These are phyloP conservation scores for Ulvella scutata DNA, from an alignment of 139 green algal genomes.

Conservation along the genomic window DNA sequence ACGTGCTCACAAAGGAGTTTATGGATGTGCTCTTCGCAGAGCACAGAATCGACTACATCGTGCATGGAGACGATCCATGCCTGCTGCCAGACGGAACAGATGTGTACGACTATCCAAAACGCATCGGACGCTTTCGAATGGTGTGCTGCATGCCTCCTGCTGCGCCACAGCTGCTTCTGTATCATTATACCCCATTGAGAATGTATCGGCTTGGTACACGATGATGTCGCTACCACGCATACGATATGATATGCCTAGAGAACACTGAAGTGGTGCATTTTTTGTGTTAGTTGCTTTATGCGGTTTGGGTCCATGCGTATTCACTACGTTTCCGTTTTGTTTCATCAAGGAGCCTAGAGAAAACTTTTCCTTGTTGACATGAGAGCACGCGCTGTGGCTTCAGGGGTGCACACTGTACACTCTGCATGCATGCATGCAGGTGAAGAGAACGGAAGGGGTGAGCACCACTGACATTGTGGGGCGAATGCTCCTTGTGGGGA, in stretches of 20 bases:
- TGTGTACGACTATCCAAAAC: conserved; percentile 88
- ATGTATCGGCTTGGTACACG: too few species aligned
- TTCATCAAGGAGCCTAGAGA: too few species aligned
- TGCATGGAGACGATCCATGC: conserved; percentile 98
- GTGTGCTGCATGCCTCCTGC: conserved; percentile 8
- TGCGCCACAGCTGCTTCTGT: neutral
- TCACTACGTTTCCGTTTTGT: too few species aligned
- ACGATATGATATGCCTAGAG: too few species aligned
- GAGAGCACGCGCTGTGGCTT: too few species aligned
- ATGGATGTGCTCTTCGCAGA: conserved; percentile 82
- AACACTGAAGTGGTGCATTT: too few species aligned
- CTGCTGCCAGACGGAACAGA: conserved; percentile 93
- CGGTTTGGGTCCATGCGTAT: too few species aligned
- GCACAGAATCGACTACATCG: conserved; percentile 93
- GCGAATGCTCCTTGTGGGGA: conserved; percentile 84
- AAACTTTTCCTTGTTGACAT: too few species aligned
- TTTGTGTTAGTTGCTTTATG: too few species aligned
- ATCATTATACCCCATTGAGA: too few species aligned
- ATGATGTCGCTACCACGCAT: too few species aligned
- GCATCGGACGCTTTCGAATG: conserved; percentile 74
- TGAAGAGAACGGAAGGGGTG: conserved; percentile 96
- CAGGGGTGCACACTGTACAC: neutral
- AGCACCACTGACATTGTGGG: conserved; percentile 97
- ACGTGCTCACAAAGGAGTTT: conserved; percentile 88
- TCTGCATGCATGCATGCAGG: conserved; percentile 29